phyloP scores from a whole-genome alignment of 495 filamentous ascomycete genomes.

The Annulohypoxylon nitens region DNA sequence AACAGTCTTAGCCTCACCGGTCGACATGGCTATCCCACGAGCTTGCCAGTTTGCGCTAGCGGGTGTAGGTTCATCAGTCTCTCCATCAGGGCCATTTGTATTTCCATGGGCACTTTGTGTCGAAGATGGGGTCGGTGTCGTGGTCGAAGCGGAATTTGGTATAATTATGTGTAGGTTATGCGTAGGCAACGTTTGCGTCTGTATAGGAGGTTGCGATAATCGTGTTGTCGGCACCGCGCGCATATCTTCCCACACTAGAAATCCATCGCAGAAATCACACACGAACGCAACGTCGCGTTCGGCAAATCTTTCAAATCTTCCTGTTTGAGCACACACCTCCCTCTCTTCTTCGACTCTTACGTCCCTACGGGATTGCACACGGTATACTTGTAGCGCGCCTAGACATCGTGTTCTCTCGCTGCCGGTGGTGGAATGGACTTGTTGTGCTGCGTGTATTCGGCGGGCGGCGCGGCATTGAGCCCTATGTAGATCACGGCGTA shows the following conservation, averaged over 20 bases:
- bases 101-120: not conserved
- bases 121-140: slow-evolving; percentile 29
- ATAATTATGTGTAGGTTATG: not conserved
- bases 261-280: slow-evolving; percentile 65
- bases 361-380: slow-evolving; percentile 48
- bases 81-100: not conserved
- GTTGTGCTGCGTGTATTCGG: slow-evolving; percentile 58
- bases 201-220: slow-evolving; percentile 3
- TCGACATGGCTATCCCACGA: slow-evolving; percentile 37
- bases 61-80: not conserved
- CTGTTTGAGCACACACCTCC: slow-evolving; percentile 56
- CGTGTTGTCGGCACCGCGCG: slow-evolving; percentile 56
- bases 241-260: slow-evolving; percentile 62
- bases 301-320: slow-evolving; percentile 58
- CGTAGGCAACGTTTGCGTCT: not conserved
- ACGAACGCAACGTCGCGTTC: slow-evolving; percentile 62
- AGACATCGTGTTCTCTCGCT: slow-evolving; percentile 53
- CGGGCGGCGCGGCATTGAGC: slow-evolving; percentile 62
- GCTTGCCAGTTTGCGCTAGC: slow-evolving; percentile 43
- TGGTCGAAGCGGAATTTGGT: slow-evolving; percentile 21
- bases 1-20: slow-evolving; percentile 56
- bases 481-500: slow-evolving; percentile 59
- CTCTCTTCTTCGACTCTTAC: slow-evolving; percentile 52
- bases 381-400: slow-evolving; percentile 60
- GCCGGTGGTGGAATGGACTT: slow-evolving; percentile 45